Evolutionary conservation across 2,329 filamentous ascomycete genomes (phyloP).

Genomic region (Meredithiella fracta): DNA sequence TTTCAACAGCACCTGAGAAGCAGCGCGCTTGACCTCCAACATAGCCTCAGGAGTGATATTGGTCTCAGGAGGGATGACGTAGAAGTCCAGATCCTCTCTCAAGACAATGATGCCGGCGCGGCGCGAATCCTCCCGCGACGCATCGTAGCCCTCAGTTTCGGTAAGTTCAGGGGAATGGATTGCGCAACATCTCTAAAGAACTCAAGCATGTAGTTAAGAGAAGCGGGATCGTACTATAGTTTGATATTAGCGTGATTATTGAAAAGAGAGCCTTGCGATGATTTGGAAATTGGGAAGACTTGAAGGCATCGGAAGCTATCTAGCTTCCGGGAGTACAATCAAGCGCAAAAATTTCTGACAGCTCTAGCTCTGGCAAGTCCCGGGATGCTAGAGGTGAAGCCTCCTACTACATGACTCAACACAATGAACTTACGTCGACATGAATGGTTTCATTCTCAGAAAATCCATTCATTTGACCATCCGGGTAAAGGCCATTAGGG

Average conservation of each 20-base stretch:
- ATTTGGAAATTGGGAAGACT: no score
- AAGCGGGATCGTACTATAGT: constrained; percentile 82
- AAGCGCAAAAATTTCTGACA: no score
- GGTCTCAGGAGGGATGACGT: constrained; percentile 72
- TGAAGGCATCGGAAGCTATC: no score
- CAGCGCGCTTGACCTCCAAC: constrained; percentile 89
- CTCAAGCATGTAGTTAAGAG: constrained; percentile 96
- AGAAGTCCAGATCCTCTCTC: constrained; percentile 92
- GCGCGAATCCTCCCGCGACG: constrained; percentile 57
- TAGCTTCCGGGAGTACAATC: no score
- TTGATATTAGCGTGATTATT: constrained; percentile 3
- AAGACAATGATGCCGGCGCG: constrained; percentile 95
- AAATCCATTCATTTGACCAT: constrained; percentile 87
- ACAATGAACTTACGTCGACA: constrained; percentile 70
- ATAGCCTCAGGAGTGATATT: constrained; percentile 80
- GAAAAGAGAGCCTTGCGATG: no score
- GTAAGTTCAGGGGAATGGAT: constrained; percentile 50
- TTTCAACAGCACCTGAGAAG: constrained; percentile 66
- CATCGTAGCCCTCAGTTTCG: constrained; percentile 32
- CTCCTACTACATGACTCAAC: no score
- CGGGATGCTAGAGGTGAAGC: no score
- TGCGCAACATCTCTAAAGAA: constrained; percentile 95
- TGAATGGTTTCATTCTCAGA: constrained; percentile 88
- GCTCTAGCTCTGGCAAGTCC: no score
- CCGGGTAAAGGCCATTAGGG: constrained; percentile 92